Evolutionary conservation across 495 filamentous ascomycete genomes (phyloP).

Genomic region (Amorphotheca resinae): DNA sequence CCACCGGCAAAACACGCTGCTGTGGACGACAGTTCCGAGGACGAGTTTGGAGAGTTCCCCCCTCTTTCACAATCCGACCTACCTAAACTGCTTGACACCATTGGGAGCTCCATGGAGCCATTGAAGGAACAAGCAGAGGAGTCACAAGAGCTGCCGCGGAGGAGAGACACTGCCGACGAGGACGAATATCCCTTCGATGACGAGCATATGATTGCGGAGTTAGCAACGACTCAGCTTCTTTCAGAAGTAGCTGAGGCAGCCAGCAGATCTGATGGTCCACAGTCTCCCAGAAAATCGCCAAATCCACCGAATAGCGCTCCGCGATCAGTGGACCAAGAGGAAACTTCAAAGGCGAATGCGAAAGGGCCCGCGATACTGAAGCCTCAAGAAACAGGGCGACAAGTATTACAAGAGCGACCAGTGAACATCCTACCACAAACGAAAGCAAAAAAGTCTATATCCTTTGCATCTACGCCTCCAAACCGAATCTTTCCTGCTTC

Average conservation of each 20-base stretch:
- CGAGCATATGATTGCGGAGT: background rate
- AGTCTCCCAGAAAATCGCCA: background rate
- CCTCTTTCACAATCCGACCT: slow-evolving; percentile 17
- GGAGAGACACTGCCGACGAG: background rate
- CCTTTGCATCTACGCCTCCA: slow-evolving; percentile 2
- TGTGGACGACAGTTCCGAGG: slow-evolving; percentile 3
- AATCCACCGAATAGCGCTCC: background rate
- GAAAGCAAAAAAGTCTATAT: slow-evolving; percentile 5
- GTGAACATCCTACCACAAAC: slow-evolving; percentile 11
- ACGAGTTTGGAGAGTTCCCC: slow-evolving; percentile 20
- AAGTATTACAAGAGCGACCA: slow-evolving; percentile 3
- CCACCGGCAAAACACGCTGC: background rate
- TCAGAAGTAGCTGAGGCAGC: slow-evolving; percentile 11
- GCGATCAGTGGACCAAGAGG: background rate
- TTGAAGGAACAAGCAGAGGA: background rate
- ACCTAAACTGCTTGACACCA: slow-evolving; percentile 12
- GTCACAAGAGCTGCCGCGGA: background rate
- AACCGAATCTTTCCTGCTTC: background rate
- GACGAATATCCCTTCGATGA: slow-evolving; percentile 6
- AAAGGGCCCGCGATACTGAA: background rate
- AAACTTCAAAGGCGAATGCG: background rate
- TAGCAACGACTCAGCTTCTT: slow-evolving; percentile 10
- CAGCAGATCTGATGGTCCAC: background rate
- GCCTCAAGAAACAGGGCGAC: background rate
- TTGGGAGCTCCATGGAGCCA: slow-evolving; percentile 10